Conservation (phyloP, 495 filamentous ascomycete genomes). For the Trichodelitschia bisporula region DNA sequence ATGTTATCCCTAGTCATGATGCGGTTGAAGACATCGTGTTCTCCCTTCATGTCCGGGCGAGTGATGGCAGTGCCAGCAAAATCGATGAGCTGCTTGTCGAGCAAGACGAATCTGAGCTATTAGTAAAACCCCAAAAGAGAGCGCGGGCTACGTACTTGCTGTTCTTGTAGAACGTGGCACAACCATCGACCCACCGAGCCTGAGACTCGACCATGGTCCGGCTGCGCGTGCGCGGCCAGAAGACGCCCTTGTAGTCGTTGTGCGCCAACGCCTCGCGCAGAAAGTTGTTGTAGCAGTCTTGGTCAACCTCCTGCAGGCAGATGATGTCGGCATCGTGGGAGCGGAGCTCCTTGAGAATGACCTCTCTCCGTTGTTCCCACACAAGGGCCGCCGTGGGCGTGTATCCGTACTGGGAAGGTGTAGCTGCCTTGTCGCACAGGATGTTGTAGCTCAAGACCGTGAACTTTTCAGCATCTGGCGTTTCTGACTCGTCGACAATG, state of each 20-base stretch:
- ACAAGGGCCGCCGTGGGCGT: constrained; percentile 49
- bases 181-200: constrained; percentile 70
- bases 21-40: constrained; percentile 89
- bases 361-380: constrained; percentile 65
- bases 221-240: constrained; percentile 64
- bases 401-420: constrained; percentile 64
- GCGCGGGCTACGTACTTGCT: constrained; percentile 26
- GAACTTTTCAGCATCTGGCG: constrained; percentile 29
- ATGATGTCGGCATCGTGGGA: constrained; percentile 69
- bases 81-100: constrained; percentile 83
- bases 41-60: constrained; percentile 79
- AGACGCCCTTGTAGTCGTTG: constrained; percentile 76
- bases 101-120: constrained; percentile 37
- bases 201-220: constrained; percentile 81
- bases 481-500: constrained; percentile 32
- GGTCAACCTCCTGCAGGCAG: constrained; percentile 80
- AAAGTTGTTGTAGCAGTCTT: constrained; percentile 69
- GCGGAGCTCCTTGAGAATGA: constrained; percentile 57
- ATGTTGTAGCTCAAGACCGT: constrained; percentile 83
- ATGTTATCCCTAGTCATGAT: constrained; percentile 97
- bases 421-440: constrained; percentile 78
- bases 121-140: constrained; percentile 1
- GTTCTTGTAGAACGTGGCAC: constrained; percentile 85
- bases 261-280: constrained; percentile 63
- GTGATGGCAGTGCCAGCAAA: constrained; percentile 82